Evolutionary conservation across 352 stramenopile genomes (phyloP).

Genomic region (Globisporangium lucens): DNA sequence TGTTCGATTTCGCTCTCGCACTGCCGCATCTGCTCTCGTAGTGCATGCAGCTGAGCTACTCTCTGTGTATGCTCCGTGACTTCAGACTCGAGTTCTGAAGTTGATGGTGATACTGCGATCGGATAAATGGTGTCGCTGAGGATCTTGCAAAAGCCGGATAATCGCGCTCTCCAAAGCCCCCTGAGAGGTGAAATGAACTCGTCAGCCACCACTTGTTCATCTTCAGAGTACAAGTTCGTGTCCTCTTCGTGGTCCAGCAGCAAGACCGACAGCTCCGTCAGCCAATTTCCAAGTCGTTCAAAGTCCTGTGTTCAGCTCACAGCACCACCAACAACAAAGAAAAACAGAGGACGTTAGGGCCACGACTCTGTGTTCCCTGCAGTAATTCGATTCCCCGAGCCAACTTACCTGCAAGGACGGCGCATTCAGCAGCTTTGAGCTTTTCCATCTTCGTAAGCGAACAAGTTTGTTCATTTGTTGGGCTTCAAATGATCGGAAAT

Average conservation of each 20-base stretch:
- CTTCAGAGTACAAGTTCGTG: background rate
- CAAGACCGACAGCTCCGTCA: constrained; percentile 12
- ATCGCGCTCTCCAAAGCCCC: background rate
- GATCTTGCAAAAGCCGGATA: constrained; percentile 22
- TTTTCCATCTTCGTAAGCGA: background rate
- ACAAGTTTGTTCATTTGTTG: constrained; percentile 2
- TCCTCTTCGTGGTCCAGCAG: constrained; percentile 6
- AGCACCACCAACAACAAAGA: background rate
- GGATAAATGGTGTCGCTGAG: constrained; percentile 15
- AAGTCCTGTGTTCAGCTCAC: constrained; percentile 5
- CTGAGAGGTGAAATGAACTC: constrained; percentile 7
- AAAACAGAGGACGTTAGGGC: background rate
- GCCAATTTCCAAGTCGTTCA: constrained; percentile 3
- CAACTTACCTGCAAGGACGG: background rate
- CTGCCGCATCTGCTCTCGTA: constrained; percentile 19
- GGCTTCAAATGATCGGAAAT: constrained; percentile 3
- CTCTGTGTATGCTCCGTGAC: constrained; percentile 2
- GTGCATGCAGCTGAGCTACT: constrained; percentile 11
- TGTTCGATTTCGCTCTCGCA: constrained; percentile 28
- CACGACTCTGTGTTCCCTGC: background rate
- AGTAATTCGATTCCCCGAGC: too few relatives aligned
- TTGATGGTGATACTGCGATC: background rate
- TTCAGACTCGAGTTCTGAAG: background rate
- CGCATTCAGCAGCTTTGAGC: background rate
- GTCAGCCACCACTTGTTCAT: background rate